Evolutionary conservation across 1,284 basidiomycete species (phyloP).

Genomic region (Termitomyces sp.): DNA sequence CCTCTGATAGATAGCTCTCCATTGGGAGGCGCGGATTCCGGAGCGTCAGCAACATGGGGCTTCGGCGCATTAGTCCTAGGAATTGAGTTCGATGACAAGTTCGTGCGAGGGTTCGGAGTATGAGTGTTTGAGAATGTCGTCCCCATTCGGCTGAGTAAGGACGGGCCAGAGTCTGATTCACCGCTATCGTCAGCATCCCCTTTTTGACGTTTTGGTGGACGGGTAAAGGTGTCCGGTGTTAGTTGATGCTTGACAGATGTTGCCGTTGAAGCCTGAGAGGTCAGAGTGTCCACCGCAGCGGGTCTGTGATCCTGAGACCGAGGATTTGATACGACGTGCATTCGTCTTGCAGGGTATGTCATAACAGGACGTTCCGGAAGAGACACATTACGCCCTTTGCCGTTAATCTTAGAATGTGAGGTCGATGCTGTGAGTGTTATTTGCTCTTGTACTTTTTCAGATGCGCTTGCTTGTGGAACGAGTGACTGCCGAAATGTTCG

Average conservation of each 20-base stretch:
- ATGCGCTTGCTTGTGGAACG: conserved; percentile 22
- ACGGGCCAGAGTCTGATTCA: conserved; percentile 27
- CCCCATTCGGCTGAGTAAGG: conserved; percentile 40
- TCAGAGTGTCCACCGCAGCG: neutral
- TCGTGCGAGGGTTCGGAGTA: conserved; percentile 21
- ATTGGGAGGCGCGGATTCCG: conserved; percentile 19
- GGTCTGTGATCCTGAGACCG: conserved; percentile 7
- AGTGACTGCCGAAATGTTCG: conserved; percentile 53
- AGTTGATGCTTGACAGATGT: conserved; percentile 14
- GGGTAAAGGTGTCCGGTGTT: conserved; percentile 21
- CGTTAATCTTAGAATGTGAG: conserved; percentile 6
- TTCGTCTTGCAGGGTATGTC: conserved; percentile 13
- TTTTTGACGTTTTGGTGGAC: conserved; percentile 32
- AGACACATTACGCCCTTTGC: conserved; percentile 7
- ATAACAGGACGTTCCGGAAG: conserved; percentile 13
- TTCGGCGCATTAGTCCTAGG: conserved; percentile 5
- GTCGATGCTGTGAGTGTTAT: conserved; percentile 4
- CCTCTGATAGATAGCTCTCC: conserved; percentile 53
- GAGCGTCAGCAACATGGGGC: conserved; percentile 3
- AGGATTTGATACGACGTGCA: conserved; percentile 13
- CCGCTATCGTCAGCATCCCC: conserved; percentile 21
- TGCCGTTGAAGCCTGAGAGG: neutral
- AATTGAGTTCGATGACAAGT: conserved; percentile 1
- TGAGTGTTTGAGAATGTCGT: conserved; percentile 14
- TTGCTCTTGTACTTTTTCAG: conserved; percentile 16